A percentile compares a stretch with the other conserved stretches of the same genome.
Evolutionary conservation across 2,329 filamentous ascomycete genomes (phyloP).

Genomic region (Chrysosporium keratinophilum): DNA sequence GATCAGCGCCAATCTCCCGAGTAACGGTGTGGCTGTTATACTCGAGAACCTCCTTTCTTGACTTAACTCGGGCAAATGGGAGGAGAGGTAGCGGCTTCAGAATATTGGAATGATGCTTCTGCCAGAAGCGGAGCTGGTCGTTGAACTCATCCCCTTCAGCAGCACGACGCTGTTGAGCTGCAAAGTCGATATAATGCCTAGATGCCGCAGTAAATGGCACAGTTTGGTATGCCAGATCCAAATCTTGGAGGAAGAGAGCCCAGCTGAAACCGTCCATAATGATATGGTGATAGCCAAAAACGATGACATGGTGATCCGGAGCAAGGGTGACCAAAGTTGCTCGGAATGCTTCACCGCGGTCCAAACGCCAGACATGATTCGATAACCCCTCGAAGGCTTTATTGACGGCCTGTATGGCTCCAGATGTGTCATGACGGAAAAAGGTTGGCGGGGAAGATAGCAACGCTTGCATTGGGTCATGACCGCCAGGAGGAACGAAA

Average conservation of each 20-base stretch:
- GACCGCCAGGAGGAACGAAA: constrained; percentile 17
- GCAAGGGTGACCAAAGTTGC: constrained; percentile 15
- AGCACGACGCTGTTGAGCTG: background rate
- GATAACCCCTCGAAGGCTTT: constrained; percentile 18
- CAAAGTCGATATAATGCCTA: background rate
- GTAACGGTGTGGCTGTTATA: background rate
- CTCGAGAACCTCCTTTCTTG: background rate
- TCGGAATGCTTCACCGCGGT: constrained; percentile 24
- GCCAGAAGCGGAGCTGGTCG: background rate
- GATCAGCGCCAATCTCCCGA: background rate
- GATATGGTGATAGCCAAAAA: constrained; percentile 43
- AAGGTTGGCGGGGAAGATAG: background rate
- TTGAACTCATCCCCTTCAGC: background rate
- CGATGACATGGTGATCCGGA: constrained; percentile 29
- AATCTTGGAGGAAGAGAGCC: constrained; percentile 35
- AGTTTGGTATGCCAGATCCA: constrained; percentile 34
- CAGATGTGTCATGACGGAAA: background rate
- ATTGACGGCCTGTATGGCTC: background rate
- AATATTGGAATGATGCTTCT: background rate
- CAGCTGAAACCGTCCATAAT: constrained; percentile 41
- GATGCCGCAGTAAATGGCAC: constrained; percentile 15
- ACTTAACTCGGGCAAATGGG: background rate
- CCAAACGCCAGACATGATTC: constrained; percentile 31
- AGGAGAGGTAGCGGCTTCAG: background rate
- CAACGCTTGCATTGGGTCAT: constrained; percentile 14